phyloP scores from a whole-genome alignment of 2,329 filamentous ascomycete species.

The Fonsecaea pedrosoi region DNA sequence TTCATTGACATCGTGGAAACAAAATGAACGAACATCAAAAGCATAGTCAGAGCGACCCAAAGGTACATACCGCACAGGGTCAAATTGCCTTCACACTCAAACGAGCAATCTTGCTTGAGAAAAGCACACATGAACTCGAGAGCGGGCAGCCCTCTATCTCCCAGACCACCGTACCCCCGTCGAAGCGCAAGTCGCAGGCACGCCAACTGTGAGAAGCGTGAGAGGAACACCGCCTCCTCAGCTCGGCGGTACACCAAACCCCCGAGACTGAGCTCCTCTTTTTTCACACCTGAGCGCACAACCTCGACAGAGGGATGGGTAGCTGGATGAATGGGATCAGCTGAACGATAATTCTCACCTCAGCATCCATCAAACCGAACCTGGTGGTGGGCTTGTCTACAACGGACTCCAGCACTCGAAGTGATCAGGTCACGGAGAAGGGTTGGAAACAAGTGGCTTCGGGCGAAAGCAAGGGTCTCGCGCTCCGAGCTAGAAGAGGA shows the following conservation, averaged over 20 bases:
- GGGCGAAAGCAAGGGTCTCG: not conserved
- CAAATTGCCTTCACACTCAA: not conserved
- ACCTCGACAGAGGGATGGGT: not conserved
- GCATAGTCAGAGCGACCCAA: not conserved
- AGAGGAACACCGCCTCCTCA: too few species aligned
- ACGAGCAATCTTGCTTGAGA: not conserved
- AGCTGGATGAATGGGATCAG: not conserved
- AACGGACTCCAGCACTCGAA: not conserved
- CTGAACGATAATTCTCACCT: not conserved
- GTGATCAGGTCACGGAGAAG: not conserved
- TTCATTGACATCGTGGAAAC: conserved; percentile 36
- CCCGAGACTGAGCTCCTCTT: not conserved
- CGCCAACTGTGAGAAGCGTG: too few species aligned
- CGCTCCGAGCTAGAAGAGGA: not conserved
- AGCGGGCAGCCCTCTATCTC: not conserved
- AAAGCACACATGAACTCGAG: not conserved
- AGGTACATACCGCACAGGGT: not conserved
- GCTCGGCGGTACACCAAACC: not conserved
- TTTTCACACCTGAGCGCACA: not conserved
- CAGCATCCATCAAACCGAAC: not conserved
- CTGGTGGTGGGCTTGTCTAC: not conserved
- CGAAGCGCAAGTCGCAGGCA: too few species aligned
- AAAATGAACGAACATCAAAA: not conserved
- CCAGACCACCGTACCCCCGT: not conserved
- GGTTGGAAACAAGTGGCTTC: not conserved